A percentile compares a stretch with the other conserved stretches of the same genome.
phyloP scores from a whole-genome alignment of 2,329 filamentous ascomycete species.

The Phyllosticta capitalensis region DNA sequence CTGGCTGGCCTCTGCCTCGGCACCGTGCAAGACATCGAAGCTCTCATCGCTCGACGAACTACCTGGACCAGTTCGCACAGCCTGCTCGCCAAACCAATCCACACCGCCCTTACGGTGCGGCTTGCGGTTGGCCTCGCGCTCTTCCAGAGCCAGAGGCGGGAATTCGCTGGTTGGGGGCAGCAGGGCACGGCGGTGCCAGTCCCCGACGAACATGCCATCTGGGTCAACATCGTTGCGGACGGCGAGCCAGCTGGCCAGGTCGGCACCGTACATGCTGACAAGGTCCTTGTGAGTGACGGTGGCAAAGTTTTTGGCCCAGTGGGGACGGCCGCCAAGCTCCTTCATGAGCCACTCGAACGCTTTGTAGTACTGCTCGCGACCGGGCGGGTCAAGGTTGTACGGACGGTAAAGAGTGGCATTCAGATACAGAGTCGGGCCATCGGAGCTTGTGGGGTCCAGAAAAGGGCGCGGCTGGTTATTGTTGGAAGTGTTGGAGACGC shows the following conservation, averaged over 20 bases:
- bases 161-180: conserved; percentile 22
- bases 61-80: conserved; percentile 12
- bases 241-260: conserved; percentile 56
- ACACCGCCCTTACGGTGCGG: conserved; percentile 22
- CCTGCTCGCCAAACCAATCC: conserved; percentile 32
- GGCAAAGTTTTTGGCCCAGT: conserved; percentile 89
- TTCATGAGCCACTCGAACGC: conserved; percentile 88
- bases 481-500: conserved; percentile 61
- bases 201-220: conserved; percentile 78
- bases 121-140: conserved; percentile 32
- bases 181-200: conserved; percentile 74
- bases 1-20: conserved; percentile 32
- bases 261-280: conserved; percentile 57
- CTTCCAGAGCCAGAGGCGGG: conserved; percentile 28
- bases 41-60: conserved; percentile 28
- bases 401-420: conserved; percentile 86
- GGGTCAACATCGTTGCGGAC: conserved; percentile 65
- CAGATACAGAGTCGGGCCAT: conserved; percentile 72
- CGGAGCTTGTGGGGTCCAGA: conserved; percentile 60
- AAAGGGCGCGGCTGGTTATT: conserved; percentile 46
- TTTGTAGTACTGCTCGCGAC: conserved; percentile 68
- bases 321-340: conserved; percentile 69
- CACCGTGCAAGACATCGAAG: conserved; percentile 38
- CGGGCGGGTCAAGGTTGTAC: conserved; percentile 68
- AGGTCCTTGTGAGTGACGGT: conserved; percentile 51